Conservation (phyloP, 2,329 filamentous ascomycete species). For the Emmonsiellopsis sp. region DNA sequence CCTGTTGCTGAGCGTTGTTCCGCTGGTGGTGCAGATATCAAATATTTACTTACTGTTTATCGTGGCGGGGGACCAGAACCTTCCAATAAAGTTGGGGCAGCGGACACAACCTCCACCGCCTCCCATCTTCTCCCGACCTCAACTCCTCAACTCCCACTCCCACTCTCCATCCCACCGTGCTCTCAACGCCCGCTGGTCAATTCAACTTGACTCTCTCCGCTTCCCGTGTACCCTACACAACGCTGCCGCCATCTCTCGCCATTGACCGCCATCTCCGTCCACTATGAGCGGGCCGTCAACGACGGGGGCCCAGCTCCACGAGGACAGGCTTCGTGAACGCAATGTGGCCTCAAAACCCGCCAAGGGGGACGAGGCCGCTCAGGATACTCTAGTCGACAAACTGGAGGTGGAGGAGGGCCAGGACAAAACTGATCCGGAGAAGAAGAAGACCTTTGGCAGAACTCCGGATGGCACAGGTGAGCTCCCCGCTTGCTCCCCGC, state of each 20-base stretch:
- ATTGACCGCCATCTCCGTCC: background rate
- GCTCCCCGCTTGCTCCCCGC: constrained; percentile 28
- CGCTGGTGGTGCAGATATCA: too few species aligned
- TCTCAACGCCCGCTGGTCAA: constrained; percentile 6
- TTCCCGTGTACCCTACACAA: background rate
- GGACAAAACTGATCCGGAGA: constrained; percentile 30
- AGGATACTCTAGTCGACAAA: constrained; percentile 31
- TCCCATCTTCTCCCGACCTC: background rate
- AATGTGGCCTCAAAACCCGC: constrained; percentile 26
- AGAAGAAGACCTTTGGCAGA: constrained; percentile 77
- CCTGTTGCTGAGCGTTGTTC: too few species aligned
- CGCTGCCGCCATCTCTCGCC: constrained; percentile 2
- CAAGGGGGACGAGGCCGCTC: constrained; percentile 39
- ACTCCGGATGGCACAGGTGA: constrained; percentile 84
- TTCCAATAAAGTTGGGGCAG: too few species aligned
- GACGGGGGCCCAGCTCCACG: constrained; percentile 26
- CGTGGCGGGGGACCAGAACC: too few species aligned
- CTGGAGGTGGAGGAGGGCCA: constrained; percentile 8
- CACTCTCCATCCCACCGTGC: background rate
- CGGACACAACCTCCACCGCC: background rate
- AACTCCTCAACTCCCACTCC: background rate
- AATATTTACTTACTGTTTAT: too few species aligned
- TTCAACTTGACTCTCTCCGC: constrained; percentile 10
- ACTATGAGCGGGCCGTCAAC: constrained; percentile 29
- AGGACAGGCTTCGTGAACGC: constrained; percentile 41